A percentile compares a stretch with the other conserved stretches of the same genome.
Evolutionary conservation across 257 asterid species (phyloP).

Genomic region (Gynochthodes officinalis): DNA sequence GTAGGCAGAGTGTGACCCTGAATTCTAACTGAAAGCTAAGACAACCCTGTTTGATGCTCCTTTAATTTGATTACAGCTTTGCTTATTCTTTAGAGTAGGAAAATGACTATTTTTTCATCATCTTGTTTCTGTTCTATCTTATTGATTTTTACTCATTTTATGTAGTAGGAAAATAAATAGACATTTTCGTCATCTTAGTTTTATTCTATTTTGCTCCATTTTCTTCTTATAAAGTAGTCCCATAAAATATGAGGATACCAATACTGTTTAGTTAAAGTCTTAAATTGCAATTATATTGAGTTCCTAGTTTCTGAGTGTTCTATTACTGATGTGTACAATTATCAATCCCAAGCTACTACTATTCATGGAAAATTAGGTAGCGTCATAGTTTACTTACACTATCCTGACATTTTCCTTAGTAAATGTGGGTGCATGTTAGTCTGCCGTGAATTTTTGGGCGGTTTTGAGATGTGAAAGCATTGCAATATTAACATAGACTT

Average conservation of each 20-base stretch:
- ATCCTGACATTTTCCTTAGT: not conserved
- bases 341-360: not conserved
- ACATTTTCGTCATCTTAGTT: not conserved
- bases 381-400: not conserved
- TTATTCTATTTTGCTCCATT: not conserved
- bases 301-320: no score
- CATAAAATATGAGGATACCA: not conserved
- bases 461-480: not conserved
- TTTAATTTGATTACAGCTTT: not conserved
- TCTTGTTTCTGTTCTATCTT: not conserved
- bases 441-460: no score
- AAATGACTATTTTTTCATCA: not conserved
- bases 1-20: no score
- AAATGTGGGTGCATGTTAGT: no score
- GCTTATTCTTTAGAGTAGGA: not conserved
- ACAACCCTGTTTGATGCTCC: not conserved
- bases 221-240: not conserved
- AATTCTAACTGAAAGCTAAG: not conserved
- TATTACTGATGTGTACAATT: not conserved
- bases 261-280: not conserved
- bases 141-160: not conserved
- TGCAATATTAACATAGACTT: conserved; percentile 3
- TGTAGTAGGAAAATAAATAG: no score
- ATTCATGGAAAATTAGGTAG: no score
- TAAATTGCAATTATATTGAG: no score